Conservation (phyloP, 148 eudicot genomes). For the Spergularia bocconei region DNA sequence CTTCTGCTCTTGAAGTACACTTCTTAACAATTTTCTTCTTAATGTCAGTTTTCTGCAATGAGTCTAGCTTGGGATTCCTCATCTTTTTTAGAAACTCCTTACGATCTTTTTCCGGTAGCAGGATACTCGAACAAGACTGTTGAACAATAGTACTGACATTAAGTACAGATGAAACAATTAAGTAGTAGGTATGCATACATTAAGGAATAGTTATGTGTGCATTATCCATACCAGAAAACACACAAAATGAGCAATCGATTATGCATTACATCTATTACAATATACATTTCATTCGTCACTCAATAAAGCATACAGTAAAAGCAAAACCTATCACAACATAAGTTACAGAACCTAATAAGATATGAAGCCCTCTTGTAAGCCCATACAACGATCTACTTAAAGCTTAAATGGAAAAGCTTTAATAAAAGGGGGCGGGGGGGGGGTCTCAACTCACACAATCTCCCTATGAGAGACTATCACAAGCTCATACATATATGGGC, state of each 20-base stretch:
- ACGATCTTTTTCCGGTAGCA: conserved; percentile 58
- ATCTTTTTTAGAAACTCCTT: conserved; percentile 57
- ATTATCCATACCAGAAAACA: not conserved
- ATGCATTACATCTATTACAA: not conserved
- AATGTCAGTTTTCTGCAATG: conserved; percentile 49
- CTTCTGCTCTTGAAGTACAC: conserved; percentile 45
- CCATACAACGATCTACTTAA: no score
- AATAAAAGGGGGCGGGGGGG: no score
- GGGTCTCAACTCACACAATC: no score
- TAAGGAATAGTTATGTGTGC: not conserved
- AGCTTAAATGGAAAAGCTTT: no score
- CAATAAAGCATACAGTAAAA: no score
- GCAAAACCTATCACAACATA: no score
- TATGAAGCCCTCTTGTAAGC: no score
- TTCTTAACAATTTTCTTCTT: conserved; percentile 56
- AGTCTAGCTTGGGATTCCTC: conserved; percentile 60
- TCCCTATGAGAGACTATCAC: no score
- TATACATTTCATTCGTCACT: not conserved
- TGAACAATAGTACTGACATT: not conserved
- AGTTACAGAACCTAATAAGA: no score
- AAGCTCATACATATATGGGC: no score
- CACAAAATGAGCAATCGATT: not conserved
- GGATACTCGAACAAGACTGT: conserved; percentile 75
- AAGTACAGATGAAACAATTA: conserved; percentile 7
- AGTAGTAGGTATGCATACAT: not conserved